Conservation (phyloP, 148 eudicot genomes). For the Cornus suecica region DNA sequence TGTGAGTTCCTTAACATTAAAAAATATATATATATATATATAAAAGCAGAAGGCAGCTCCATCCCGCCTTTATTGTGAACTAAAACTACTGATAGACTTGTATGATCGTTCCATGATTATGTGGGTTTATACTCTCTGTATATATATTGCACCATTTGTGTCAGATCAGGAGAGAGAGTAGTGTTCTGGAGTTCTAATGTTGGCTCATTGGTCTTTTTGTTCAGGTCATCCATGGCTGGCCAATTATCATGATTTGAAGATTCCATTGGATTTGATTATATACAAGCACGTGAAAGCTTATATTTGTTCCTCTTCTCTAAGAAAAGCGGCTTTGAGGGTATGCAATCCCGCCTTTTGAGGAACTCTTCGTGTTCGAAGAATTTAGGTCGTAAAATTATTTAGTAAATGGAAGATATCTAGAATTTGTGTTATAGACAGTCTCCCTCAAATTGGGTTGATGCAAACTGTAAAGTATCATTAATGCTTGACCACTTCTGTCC, state of each 20-base stretch:
- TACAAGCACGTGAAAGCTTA: constrained; percentile 83
- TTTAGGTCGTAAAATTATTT: background rate
- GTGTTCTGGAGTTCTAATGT: constrained; percentile 9
- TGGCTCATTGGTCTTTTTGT: constrained; percentile 14
- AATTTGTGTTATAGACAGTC: background rate
- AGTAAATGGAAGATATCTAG: background rate
- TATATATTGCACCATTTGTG: background rate
- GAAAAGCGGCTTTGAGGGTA: constrained; percentile 95
- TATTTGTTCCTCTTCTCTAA: constrained; percentile 72
- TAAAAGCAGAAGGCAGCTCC: too few relatives aligned
- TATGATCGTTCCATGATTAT: too few relatives aligned
- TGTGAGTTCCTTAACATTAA: too few relatives aligned
- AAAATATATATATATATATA: too few relatives aligned
- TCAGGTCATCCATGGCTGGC: constrained; percentile 98
- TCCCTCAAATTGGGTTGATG: background rate
- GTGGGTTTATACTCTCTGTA: too few relatives aligned
- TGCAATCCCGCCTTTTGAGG: constrained; percentile 14
- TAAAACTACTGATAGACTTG: too few relatives aligned
- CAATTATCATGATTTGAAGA: constrained; percentile 57
- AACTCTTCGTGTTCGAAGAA: background rate
- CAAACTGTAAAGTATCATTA: background rate
- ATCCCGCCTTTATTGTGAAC: too few relatives aligned
- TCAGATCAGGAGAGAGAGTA: background rate
- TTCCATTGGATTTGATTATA: constrained; percentile 85
- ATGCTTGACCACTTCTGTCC: background rate